Percentiles rank a stretch among this genome's conserved stretches.
phyloP scores from a whole-genome alignment of 2,329 filamentous ascomycete genomes.

The Sporothrix schenckii region DNA sequence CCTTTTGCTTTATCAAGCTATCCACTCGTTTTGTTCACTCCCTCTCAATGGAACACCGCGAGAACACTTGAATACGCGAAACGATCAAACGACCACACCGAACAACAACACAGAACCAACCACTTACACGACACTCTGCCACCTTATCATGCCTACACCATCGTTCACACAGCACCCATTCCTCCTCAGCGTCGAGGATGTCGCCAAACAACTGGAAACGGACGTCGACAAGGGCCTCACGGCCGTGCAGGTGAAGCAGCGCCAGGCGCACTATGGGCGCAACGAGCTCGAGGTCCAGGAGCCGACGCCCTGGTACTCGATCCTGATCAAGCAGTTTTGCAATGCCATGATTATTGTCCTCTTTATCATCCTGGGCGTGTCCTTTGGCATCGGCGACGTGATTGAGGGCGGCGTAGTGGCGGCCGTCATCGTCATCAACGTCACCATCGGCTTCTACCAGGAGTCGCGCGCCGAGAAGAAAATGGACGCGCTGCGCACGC shows the following conservation, averaged over 20 bases:
- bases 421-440: constrained; percentile 60
- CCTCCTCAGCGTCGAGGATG: constrained; percentile 63
- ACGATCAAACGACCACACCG: background rate
- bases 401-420: constrained; percentile 45
- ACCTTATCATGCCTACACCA: constrained; percentile 25
- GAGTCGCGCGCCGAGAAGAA: constrained; percentile 68
- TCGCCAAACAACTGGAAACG: constrained; percentile 63
- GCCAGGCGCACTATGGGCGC: constrained; percentile 62
- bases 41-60: constrained; percentile 24
- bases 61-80: constrained; percentile 8
- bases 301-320: constrained; percentile 70
- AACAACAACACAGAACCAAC: background rate
- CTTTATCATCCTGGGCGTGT: constrained; percentile 73
- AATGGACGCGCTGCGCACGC: constrained; percentile 64
- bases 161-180: constrained; percentile 59
- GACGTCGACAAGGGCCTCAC: constrained; percentile 69
- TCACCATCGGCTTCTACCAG: constrained; percentile 68
- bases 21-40: constrained; percentile 2
- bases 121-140: background rate
- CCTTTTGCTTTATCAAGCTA: constrained; percentile 23
- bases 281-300: constrained; percentile 73
- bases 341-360: constrained; percentile 75
- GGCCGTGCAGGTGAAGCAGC: constrained; percentile 59
- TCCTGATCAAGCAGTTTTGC: constrained; percentile 70
- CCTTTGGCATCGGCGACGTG: constrained; percentile 62